A percentile compares a stretch with the other conserved stretches of the same genome.
Evolutionary conservation across 208 protist species (phyloP).

Genomic region (Trypanosoma mega): DNA sequence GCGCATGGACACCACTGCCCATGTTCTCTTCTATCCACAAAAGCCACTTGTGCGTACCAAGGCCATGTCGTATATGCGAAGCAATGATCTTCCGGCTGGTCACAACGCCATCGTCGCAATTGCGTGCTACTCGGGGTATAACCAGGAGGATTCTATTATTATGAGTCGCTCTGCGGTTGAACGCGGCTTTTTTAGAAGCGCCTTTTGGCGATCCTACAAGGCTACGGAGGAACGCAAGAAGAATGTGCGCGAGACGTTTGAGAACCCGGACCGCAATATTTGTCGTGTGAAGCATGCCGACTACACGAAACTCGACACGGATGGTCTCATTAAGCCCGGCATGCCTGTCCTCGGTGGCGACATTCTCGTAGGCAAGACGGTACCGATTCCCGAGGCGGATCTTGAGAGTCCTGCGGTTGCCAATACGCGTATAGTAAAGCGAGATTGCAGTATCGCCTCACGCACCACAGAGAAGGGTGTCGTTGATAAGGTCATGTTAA

Average conservation of each 20-base stretch:
- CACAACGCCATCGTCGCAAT: slow-evolving; percentile 97
- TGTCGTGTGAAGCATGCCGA: slow-evolving; percentile 77
- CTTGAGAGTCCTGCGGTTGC: slow-evolving; percentile 12
- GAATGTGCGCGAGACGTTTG: slow-evolving; percentile 89
- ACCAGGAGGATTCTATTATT: slow-evolving; percentile 99
- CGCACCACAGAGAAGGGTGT: slow-evolving; percentile 91
- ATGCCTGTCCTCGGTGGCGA: slow-evolving; percentile 85
- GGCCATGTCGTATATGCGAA: slow-evolving; percentile 94
- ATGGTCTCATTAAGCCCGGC: slow-evolving; percentile 93
- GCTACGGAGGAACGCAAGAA: slow-evolving; percentile 80
- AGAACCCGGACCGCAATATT: slow-evolving; percentile 89
- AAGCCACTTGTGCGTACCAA: slow-evolving; percentile 92
- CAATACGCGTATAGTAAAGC: slow-evolving; percentile 69
- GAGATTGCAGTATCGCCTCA: slow-evolving; percentile 82
- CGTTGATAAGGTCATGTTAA: slow-evolving; percentile 93
- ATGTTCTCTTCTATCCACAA: slow-evolving; percentile 97
- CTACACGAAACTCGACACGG: slow-evolving; percentile 96
- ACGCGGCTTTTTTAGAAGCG: slow-evolving; percentile 87
- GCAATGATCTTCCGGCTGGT: slow-evolving; percentile 95
- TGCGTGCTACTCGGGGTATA: slow-evolving; percentile 97
- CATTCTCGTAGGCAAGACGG: slow-evolving; percentile 91
- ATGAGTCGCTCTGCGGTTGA: slow-evolving; percentile 96
- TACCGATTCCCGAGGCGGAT: slow-evolving; percentile 21
- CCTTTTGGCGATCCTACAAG: slow-evolving; percentile 92
- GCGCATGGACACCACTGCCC: slow-evolving; percentile 94